These are phyloP conservation scores for Cucurbita pepo DNA, from an alignment of 306 rosid genomes.

Conservation along the genomic window DNA sequence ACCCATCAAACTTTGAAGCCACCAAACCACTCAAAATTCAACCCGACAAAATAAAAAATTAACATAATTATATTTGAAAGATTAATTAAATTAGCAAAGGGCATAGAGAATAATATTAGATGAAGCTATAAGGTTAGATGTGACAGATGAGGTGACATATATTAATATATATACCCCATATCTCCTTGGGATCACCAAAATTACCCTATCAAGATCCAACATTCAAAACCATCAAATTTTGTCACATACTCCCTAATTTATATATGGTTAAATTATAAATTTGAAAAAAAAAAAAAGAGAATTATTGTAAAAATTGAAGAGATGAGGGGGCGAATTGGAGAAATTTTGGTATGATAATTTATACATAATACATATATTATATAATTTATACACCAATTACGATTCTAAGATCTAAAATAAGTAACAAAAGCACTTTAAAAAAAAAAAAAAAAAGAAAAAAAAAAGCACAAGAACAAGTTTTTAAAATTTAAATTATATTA, in stretches of 20 bases:
- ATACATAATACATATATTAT: background rate
- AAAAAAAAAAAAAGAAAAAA: background rate
- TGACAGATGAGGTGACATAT: background rate
- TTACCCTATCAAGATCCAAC: background rate
- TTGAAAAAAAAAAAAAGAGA: too few species aligned
- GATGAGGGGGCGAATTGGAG: background rate
- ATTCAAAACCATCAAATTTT: background rate
- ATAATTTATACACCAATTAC: background rate
- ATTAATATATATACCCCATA: too few species aligned
- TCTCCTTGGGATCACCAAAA: conserved; percentile 3
- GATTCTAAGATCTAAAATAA: background rate
- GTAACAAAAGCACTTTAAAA: background rate
- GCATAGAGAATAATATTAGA: background rate
- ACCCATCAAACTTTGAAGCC: background rate
- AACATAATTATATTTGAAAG: too few species aligned
- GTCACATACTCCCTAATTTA: background rate
- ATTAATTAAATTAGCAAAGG: background rate
- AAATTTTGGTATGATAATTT: background rate
- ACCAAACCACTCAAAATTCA: background rate
- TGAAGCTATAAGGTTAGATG: background rate
- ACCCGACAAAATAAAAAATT: too few species aligned
- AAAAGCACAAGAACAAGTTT: background rate
- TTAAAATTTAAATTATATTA: background rate
- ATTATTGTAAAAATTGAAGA: background rate
- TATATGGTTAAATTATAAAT: too few species aligned